Conservation (phyloP, 1,139 yeast species). For the Magnusiomyces tetraspermus region DNA sequence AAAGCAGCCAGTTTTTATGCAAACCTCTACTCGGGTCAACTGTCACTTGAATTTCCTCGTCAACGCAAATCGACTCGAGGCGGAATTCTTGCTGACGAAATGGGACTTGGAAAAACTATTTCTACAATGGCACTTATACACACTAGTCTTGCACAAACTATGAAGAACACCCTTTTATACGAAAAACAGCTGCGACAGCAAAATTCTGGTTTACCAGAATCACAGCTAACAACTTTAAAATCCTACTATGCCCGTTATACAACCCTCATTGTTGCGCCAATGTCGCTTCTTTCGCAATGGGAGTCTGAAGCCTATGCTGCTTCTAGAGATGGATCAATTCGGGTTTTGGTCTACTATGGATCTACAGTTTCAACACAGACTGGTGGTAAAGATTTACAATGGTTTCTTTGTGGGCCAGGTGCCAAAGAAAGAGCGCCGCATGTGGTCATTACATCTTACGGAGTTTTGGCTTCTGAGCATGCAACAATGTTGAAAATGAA, state of each 20-base stretch:
- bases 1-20: constrained; percentile 46
- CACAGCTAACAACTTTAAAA: too few species aligned
- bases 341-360: constrained; percentile 59
- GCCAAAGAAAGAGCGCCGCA: constrained; percentile 44
- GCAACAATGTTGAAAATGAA: constrained; percentile 23
- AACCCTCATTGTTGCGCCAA: constrained; percentile 79
- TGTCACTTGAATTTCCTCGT: constrained; percentile 57
- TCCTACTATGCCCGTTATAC: constrained; percentile 62
- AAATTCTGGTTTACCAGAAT: too few species aligned
- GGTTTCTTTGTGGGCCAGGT: constrained; percentile 34
- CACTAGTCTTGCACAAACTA: too few species aligned
- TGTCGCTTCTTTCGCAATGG: constrained; percentile 90
- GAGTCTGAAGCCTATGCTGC: constrained; percentile 62
- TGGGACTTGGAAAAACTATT: constrained; percentile 93
- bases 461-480: constrained; percentile 74
- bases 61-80: constrained; percentile 50
- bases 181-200: too few species aligned
- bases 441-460: constrained; percentile 80
- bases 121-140: constrained; percentile 69
- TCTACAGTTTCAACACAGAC: constrained; percentile 30
- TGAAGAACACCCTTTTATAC: too few species aligned
- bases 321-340: constrained; percentile 25
- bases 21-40: constrained; percentile 74
- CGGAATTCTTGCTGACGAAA: constrained; percentile 93
- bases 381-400: constrained; percentile 35